Evolutionary conservation across 495 filamentous ascomycete species (phyloP), one percentile per base, ranked within the genome.

Genomic region (Penicillium waksmanii): DNA sequence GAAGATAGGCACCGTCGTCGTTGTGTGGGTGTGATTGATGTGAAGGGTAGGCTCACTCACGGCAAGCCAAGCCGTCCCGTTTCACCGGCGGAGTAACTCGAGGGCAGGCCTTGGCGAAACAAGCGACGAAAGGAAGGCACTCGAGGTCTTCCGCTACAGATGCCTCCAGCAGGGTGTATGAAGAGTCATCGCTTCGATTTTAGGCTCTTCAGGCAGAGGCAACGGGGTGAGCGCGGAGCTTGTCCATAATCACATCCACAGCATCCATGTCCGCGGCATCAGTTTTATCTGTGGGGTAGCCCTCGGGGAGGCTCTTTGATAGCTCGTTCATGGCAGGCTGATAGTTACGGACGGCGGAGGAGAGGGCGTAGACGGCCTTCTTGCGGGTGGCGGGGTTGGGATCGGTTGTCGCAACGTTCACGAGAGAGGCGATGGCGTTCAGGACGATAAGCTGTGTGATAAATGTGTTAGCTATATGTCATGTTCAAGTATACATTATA

Each of bases 351-450:
- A 90, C 82, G 1, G 82, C 89, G 19, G 84, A 90, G 56, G 91
- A 96, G 17, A 98, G 79, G 25, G 96, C 96, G 67, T 89, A 91
- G 25, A 96, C 78, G 11, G 92, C 89, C 80, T 97, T 98, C 69
- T 89, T 86, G 64, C 94, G 83, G n/a, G 93, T 87, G 38, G 75
- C 78, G 40, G 82, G 74, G 69, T 87, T 84, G 1, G 72, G 62
- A 57, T 88, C 89, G 44, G 77, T 70, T 9, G 82, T 77, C 15
- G 89, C 85, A 48, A 96, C 68, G 11, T 79, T 74, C 7, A 91
- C 85, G 17, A 98, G 80, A 40, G 70, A 83, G 49, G 86, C 81
- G 12, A 97, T 77, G 8, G 84, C 91, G 19, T 89, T 90, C 47
- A 90, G 69, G 5, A 84, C 85, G 21, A 96, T 70, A 36, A 96